A percentile compares a stretch with the other conserved stretches of the same genome.
Conservation (phyloP, 2,329 filamentous ascomycete species). For the Cercospora sesami region DNA sequence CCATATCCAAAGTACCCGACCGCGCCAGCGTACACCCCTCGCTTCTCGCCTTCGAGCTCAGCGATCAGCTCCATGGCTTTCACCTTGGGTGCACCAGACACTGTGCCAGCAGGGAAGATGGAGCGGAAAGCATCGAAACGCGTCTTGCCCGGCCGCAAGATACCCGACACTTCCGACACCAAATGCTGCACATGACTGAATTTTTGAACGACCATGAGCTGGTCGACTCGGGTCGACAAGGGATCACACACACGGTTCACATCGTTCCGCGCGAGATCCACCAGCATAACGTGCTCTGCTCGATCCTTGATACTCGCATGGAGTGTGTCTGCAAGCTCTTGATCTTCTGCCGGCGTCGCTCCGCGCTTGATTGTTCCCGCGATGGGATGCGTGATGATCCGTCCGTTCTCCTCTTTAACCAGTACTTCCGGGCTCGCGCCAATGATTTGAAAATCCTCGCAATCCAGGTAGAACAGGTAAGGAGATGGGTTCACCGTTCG, state of each 20-base stretch:
- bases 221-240: constrained; percentile 82
- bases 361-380: constrained; percentile 92
- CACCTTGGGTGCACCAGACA: constrained; percentile 93
- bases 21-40: constrained; percentile 91
- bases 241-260: constrained; percentile 95
- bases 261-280: constrained; percentile 93
- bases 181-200: constrained; percentile 98
- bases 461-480: constrained; percentile 95
- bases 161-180: constrained; percentile 89
- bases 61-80: constrained; percentile 96
- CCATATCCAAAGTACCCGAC: constrained; percentile 96
- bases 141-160: constrained; percentile 79
- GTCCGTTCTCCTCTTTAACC: constrained; percentile 80
- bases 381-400: constrained; percentile 94
- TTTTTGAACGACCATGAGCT: constrained; percentile 88
- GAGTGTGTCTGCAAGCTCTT: constrained; percentile 73
- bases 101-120: constrained; percentile 95
- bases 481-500: constrained; percentile 97
- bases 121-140: constrained; percentile 91
- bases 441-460: constrained; percentile 88
- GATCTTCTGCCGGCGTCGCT: constrained; percentile 76
- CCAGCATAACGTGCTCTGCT: constrained; percentile 95
- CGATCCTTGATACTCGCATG: constrained; percentile 83
- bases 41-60: constrained; percentile 89
- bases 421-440: constrained; percentile 93